Base-by-base conservation (phyloP, 1,139 yeast genomes). In the Yamadazyma friedrichii region DNA sequence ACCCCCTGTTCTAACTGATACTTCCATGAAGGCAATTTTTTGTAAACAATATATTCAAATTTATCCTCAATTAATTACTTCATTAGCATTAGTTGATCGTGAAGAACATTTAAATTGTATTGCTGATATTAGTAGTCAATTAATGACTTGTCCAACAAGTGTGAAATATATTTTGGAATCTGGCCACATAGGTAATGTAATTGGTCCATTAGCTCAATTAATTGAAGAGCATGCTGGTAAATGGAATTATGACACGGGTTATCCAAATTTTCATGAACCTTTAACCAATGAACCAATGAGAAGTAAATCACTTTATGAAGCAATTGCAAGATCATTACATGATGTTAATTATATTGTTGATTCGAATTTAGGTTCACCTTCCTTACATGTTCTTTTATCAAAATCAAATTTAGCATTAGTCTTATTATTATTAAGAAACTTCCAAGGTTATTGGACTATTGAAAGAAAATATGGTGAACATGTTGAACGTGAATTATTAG, bases 381-480 rank as follows among this genome's bases (percentile, higher is more conserved):
- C 43, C 44, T 59, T 46, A 44, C 53, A 40, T 44, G 53, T 30
- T 30, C 67, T 54, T 46, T 62, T 56, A 39, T 48, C 43, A 40
- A 64, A 49, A 6, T 55, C 62, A 9, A 69, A 65, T 38, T 60
- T 80, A 29, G 56, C 61, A 1, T 53, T 71, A 33, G 47, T 78
- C 2, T 52, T 76, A 6, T 55, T 70, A 4, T 60, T 78, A 17
- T 62, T 79, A 26, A 64, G 76, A 43, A 55, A 67, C 13, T 82
- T 81, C 53, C 86, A 84, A 52, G 81, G 82, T 12, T 76, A 75
- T 35, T 76, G 78, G 70, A 66, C 74, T 16, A 59, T 83, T 30
- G 64, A 59, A 40, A 70, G 88, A 44, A 82, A 82, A 49, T 69
- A 68, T 36, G 93, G 89, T 12, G 84, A 80, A 6, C 93, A 85